Conservation (phyloP, 805 yeast species). For the Nakazawaea laoshanensis region DNA sequence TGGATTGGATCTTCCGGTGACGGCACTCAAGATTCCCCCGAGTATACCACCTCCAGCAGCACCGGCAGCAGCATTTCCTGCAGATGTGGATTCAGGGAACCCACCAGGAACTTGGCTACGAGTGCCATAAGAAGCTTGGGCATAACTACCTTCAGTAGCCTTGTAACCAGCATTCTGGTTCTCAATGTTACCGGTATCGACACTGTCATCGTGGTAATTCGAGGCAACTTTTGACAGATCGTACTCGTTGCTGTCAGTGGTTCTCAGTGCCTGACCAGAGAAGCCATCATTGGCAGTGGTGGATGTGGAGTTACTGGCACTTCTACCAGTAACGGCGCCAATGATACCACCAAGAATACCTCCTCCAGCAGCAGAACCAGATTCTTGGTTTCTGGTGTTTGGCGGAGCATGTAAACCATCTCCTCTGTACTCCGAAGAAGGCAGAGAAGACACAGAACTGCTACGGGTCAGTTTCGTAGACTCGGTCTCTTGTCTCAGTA, state of each 20-base stretch:
- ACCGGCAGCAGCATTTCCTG: conserved; percentile 7
- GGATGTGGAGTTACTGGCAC: background rate
- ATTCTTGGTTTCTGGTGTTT: too few relatives aligned
- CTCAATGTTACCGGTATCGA: background rate
- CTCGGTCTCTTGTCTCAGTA: too few relatives aligned
- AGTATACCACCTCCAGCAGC: conserved; percentile 12
- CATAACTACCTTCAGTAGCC: background rate
- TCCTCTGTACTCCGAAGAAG: too few relatives aligned
- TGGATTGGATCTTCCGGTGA: conserved; percentile 3
- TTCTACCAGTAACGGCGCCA: conserved; percentile 10
- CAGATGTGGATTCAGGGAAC: too few relatives aligned
- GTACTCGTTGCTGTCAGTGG: background rate
- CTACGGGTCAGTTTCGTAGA: too few relatives aligned
- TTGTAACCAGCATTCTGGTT: background rate
- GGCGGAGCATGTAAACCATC: too few relatives aligned
- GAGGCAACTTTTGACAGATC: background rate
- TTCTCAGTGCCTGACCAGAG: background rate
- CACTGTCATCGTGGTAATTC: background rate
- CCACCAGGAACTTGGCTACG: conserved; percentile 6
- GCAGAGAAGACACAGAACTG: too few relatives aligned
- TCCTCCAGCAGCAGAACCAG: conserved; percentile 12
- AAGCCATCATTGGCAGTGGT: background rate
- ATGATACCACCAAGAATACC: conserved; percentile 11
- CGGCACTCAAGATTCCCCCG: conserved; percentile 8
- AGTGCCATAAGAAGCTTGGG: background rate